Base-by-base conservation (phyloP, 371 early-diverging fungal genomes). In the Syncephalastrum sp. region DNA sequence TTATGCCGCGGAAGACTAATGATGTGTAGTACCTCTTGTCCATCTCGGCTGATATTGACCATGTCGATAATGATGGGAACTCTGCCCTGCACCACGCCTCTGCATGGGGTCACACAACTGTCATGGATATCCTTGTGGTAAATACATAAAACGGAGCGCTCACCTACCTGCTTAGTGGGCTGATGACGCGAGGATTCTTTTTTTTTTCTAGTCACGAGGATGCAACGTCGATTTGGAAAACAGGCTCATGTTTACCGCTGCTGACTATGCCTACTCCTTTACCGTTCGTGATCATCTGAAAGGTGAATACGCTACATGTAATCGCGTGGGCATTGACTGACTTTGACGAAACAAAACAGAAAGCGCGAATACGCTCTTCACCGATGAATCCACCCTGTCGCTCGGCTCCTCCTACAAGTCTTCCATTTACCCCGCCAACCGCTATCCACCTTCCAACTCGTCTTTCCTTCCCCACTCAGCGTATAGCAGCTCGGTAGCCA, bases 31-130 rank as follows among this genome's bases (percentile, higher is more conserved):
- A 70, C 53, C 52, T 80, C 16, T 54, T 77, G 7, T 72, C 74
- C 7, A 71, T 76, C 15, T 74, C 77, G 5, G 77, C 75, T 0
- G 80, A 80, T 50, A 69, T 77, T n/a, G 80, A 80, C 53, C 77
- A 80, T 66, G 64, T 69, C 8, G 80, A 80, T 58, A 74, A 80
- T 55, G 73, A 75, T 21, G 80, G 80, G 5, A 80, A 80, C 47
- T 76, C 80, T 7, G 80, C 80, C 1, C 57, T 80, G 0, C 80
- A 80, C 60, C 65, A 80, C 59, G 80, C 80, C 24, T 68, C 77
- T 1, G 80, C 77, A 1, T 80, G 80, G 80, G 80, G 77, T 1
- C 75, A 76, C 61, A 61, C 64, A 10, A 65, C 70, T 15, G 77
- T 77, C 8, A 79, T 79, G 72, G 75, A 75, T 41, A 48, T 79